These are phyloP conservation scores for Hyphodiscus sp. DNA, from an alignment of 2,329 filamentous ascomycete species.

Conservation along the genomic window DNA sequence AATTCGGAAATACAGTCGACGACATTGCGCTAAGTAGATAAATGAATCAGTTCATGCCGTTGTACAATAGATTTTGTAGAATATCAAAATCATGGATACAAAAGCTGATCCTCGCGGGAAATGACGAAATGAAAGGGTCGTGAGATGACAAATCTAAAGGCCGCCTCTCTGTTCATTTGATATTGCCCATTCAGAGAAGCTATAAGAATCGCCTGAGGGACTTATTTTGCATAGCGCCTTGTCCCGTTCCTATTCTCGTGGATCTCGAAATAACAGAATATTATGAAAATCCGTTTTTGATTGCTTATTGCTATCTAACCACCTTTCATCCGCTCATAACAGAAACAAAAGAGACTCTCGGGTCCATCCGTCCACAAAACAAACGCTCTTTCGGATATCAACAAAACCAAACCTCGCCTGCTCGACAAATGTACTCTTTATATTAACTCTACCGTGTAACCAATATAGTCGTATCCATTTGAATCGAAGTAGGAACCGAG, in stretches of 20 bases:
- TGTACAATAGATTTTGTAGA: conserved; percentile 4
- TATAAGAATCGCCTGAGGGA: neutral
- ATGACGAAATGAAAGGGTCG: too few species aligned
- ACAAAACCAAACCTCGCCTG: neutral
- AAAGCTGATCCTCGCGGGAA: too few species aligned
- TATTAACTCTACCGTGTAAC: neutral
- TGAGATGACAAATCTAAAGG: too few species aligned
- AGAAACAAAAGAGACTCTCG: neutral
- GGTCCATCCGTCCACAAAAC: neutral
- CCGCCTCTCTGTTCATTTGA: too few species aligned
- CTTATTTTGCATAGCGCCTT: too few species aligned
- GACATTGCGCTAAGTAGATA: conserved; percentile 58
- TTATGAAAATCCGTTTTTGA: neutral
- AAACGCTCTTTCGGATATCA: neutral
- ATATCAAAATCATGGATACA: conserved; percentile 2
- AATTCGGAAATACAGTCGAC: conserved; percentile 50
- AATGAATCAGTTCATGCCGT: neutral
- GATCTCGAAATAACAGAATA: neutral
- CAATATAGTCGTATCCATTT: neutral
- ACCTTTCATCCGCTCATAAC: neutral
- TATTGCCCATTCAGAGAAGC: too few species aligned
- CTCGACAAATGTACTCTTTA: neutral
- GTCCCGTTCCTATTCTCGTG: too few species aligned
- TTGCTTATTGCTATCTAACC: neutral
- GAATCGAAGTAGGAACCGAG: neutral